These are phyloP conservation scores for Podila epigama DNA, from an alignment of 192 early-diverging fungal species.

Conservation along the genomic window DNA sequence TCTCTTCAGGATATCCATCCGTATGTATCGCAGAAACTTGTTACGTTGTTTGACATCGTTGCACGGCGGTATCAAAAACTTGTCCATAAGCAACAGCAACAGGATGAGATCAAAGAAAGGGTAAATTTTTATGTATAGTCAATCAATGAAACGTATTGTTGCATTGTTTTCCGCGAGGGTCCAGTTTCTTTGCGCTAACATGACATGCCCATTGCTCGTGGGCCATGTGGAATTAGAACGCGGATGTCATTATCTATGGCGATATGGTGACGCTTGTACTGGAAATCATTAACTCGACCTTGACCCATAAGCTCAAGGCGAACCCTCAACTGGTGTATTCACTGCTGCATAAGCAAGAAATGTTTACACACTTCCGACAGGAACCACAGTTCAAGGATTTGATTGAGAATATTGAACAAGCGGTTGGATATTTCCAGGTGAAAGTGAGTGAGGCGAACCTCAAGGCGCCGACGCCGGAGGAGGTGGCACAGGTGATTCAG, in stretches of 20 bases:
- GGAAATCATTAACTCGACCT: constrained; percentile 75
- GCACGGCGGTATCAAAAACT: constrained; percentile 72
- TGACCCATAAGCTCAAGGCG: constrained; percentile 65
- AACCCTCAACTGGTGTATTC: constrained; percentile 78
- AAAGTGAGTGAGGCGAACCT: constrained; percentile 70
- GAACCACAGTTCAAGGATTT: constrained; percentile 61
- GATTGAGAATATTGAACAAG: constrained; percentile 71
- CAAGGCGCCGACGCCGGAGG: constrained; percentile 67
- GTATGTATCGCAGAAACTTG: constrained; percentile 73
- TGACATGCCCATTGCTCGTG: neutral
- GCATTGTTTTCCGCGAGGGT: neutral
- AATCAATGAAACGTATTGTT: neutral
- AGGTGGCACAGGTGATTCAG: constrained; percentile 72
- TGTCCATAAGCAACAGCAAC: constrained; percentile 25
- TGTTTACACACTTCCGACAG: constrained; percentile 64
- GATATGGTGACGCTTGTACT: constrained; percentile 72
- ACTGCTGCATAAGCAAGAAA: constrained; percentile 68
- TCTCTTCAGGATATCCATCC: constrained; percentile 66
- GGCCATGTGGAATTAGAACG: constrained; percentile 23
- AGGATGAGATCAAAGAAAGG: constrained; percentile 48
- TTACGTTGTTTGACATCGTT: constrained; percentile 74
- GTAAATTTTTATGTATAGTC: constrained; percentile 3
- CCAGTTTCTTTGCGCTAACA: neutral
- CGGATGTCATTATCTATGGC: constrained; percentile 66
- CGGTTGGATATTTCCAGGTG: constrained; percentile 69